Base-by-base conservation (phyloP, 2,329 filamentous ascomycete species). In the Penicillium fuscoglaucum region DNA sequence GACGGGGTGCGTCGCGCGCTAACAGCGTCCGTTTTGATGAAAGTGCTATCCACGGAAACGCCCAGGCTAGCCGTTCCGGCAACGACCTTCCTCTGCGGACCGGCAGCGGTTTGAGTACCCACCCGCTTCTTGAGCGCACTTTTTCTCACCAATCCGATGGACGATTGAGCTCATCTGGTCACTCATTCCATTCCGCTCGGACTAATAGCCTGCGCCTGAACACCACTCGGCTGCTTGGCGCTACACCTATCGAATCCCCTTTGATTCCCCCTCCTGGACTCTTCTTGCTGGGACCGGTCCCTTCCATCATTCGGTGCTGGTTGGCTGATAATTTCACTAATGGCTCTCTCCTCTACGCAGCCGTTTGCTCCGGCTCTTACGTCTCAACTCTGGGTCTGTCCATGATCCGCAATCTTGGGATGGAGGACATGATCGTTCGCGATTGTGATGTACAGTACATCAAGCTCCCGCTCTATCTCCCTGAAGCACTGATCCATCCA, bases 11-110 rank as follows among this genome's bases (percentile, higher is more conserved):
- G 19, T 99, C 95, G 19, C 85, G 95, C 67, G 93, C 95, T 48
- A 98, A 98, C 73, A 98, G 95, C 71, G 95, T 99, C 66, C 90
- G 95, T 39, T 99, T 99, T 69, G 95, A 98, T 71, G 93, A 98
- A 73, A 96, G 91, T 70, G 93, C 93, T 15, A 87, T 96, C 67
- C 92, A 96, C 68, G 90, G 91, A 48, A 92, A 92, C 85, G 88
- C 88, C 39, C 91, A 96, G 70, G 87, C 86, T 63, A 90, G 89
- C 59, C 87, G 93, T 45, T 89, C 92, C 56, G 93, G 91, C 13
- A 86, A 90, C 47, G 95, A 98, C 56, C 89, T 96, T 41, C 89
- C 90, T 28, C 80, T 87, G 48, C 84, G 93, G 52, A 92, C 91
- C 24, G 85, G 87, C 26, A 96, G 91, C 73, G 89, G 91, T 37